These are phyloP conservation scores for Blastobotrys apis DNA, from an alignment of 1,139 yeast species.

Conservation along the genomic window DNA sequence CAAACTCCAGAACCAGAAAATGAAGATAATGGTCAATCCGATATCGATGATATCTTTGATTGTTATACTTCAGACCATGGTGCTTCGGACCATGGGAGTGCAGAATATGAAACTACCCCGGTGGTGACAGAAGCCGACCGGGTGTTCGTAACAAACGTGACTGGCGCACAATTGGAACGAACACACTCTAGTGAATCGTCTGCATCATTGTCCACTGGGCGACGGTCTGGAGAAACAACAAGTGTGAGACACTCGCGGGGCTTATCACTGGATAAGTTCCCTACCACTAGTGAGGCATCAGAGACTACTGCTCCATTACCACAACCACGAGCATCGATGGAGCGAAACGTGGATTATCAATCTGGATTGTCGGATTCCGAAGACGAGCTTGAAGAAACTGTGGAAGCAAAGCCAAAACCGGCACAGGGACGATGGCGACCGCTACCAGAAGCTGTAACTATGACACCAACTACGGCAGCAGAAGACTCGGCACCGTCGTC, in stretches of 20 bases:
- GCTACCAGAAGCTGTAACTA: conserved; percentile 15
- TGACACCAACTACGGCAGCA: background rate
- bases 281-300: too few species aligned
- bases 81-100: conserved; percentile 12
- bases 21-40: background rate
- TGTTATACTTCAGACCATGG: conserved; percentile 14
- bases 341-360: too few species aligned
- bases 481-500: conserved; percentile 7
- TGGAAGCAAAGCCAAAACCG: background rate
- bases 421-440: conserved; percentile 23
- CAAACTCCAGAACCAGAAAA: background rate
- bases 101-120: conserved; percentile 12
- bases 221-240: conserved; percentile 17
- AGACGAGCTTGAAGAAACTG: background rate
- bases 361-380: too few species aligned
- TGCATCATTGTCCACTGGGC: conserved; percentile 31
- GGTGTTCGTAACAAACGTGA: background rate
- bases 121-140: conserved; percentile 8
- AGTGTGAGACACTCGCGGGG: too few species aligned
- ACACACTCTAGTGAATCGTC: conserved; percentile 22
- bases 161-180: background rate
- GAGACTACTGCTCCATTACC: too few species aligned
- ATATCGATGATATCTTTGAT: conserved; percentile 15
- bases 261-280: too few species aligned
- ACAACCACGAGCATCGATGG: too few species aligned